Evolutionary conservation across 257 asterid genomes (phyloP).

Genomic region (Linaria vulgaris): DNA sequence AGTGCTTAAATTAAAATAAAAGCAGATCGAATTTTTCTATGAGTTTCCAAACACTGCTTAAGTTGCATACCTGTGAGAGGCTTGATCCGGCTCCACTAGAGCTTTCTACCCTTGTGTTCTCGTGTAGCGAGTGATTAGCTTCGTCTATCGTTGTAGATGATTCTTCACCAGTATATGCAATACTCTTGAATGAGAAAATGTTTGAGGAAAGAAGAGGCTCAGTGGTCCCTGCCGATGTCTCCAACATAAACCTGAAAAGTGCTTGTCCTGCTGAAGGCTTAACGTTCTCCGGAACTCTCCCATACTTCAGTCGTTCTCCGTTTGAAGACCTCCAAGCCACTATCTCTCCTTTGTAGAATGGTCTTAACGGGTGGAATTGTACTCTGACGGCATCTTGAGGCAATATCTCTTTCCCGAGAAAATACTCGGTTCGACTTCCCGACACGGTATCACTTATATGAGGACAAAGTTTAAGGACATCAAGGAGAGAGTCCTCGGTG

Average conservation of each 20-base stretch:
- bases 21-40: too few relatives aligned
- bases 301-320: constrained; percentile 86
- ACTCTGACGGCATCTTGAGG: constrained; percentile 88
- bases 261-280: constrained; percentile 94
- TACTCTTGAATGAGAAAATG: constrained; percentile 80
- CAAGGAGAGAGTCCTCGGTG: constrained; percentile 59
- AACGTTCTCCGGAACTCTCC: constrained; percentile 80
- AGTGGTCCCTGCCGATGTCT: constrained; percentile 57
- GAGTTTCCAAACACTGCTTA: too few relatives aligned
- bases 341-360: constrained; percentile 88
- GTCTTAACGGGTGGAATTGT: constrained; percentile 92
- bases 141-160: constrained; percentile 40
- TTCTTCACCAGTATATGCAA: constrained; percentile 50
- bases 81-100: constrained; percentile 47
- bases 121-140: constrained; percentile 33
- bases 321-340: constrained; percentile 88
- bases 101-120: constrained; percentile 39
- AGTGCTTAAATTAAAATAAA: too few relatives aligned
- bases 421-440: constrained; percentile 50
- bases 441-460: constrained; percentile 43
- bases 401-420: constrained; percentile 69
- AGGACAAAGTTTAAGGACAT: constrained; percentile 64
- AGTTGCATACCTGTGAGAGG: constrained; percentile 54
- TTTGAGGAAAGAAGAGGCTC: constrained; percentile 73
- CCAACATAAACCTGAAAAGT: constrained; percentile 72